Conservation (phyloP, 805 yeast species). For the Torulaspora gathmanii region DNA sequence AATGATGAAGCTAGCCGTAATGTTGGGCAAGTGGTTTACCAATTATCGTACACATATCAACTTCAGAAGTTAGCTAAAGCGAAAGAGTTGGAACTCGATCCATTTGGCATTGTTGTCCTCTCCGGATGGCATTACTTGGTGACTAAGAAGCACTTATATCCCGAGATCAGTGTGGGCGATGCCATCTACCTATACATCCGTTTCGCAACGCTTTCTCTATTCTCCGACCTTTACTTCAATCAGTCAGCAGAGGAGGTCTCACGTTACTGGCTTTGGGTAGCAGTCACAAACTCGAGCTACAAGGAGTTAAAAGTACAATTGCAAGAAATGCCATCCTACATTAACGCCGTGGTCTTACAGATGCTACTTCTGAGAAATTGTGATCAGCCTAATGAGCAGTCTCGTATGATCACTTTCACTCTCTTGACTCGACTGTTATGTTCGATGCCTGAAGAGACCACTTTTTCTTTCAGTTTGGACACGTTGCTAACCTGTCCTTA, state of each 20-base stretch:
- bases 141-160: slow-evolving; percentile 16
- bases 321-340: slow-evolving; percentile 31
- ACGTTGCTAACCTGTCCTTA: slow-evolving; percentile 64
- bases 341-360: slow-evolving; percentile 41
- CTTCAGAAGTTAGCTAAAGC: slow-evolving; percentile 31
- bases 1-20: slow-evolving; percentile 33
- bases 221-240: slow-evolving; percentile 22
- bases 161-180: slow-evolving; percentile 22
- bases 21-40: slow-evolving; percentile 37
- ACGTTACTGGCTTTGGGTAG: slow-evolving; percentile 39
- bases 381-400: slow-evolving; percentile 36
- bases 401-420: slow-evolving; percentile 48
- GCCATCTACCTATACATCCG: slow-evolving; percentile 43
- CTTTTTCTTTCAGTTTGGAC: slow-evolving; percentile 60
- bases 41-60: slow-evolving; percentile 37
- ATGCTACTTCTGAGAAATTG: slow-evolving; percentile 39
- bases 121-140: slow-evolving; percentile 25
- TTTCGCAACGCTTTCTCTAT: slow-evolving; percentile 39
- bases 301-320: slow-evolving; percentile 18
- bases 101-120: slow-evolving; percentile 34
- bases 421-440: slow-evolving; percentile 61
- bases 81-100: slow-evolving; percentile 31
- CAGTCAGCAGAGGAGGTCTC: slow-evolving; percentile 29
- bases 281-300: slow-evolving; percentile 26
- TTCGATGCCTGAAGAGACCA: slow-evolving; percentile 48